Percentiles rank a stretch among this genome's conserved stretches.
These are phyloP conservation scores for Penicillium lagena DNA, from an alignment of 495 filamentous ascomycete genomes.

Conservation along the genomic window DNA sequence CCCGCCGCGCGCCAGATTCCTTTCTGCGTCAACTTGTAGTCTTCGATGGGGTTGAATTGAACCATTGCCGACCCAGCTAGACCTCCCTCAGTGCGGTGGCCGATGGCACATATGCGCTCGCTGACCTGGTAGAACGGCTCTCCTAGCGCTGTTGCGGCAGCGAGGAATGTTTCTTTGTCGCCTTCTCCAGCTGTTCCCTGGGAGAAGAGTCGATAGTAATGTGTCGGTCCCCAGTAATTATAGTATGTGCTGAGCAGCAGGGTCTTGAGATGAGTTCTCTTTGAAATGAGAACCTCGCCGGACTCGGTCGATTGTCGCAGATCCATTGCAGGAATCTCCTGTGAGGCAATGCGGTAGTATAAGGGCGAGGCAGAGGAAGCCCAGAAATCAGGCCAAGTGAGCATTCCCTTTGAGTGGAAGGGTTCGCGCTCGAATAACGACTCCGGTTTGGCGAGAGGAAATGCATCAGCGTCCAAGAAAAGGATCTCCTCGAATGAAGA, in stretches of 20 bases:
- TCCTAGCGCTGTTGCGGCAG: constrained; percentile 36
- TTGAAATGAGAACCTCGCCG: constrained; percentile 42
- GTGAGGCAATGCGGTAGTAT: constrained; percentile 43
- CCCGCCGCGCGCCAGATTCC: constrained; percentile 14
- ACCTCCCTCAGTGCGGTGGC: constrained; percentile 21
- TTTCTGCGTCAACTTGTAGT: constrained; percentile 14
- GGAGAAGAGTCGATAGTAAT: constrained; percentile 44
- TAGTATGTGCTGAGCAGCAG: constrained; percentile 49
- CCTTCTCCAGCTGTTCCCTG: constrained; percentile 46
- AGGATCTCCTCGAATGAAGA: constrained; percentile 45
- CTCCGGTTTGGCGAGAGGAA: constrained; percentile 37
- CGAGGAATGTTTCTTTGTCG: constrained; percentile 51
- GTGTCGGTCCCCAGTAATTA: constrained; percentile 43
- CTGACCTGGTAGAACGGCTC: constrained; percentile 37
- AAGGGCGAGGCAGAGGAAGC: constrained; percentile 33
- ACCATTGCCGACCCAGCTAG: constrained; percentile 31
- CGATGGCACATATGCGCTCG: constrained; percentile 20
- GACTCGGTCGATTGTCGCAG: constrained; percentile 35
- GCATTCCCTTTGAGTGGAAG: constrained; percentile 35
- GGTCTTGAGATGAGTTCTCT: constrained; percentile 32
- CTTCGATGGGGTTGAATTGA: constrained; percentile 30
- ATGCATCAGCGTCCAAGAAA: constrained; percentile 44
- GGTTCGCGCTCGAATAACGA: constrained; percentile 32
- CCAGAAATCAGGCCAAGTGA: constrained; percentile 55
- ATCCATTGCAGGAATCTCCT: constrained; percentile 11